These are phyloP conservation scores for Phaseolus lunatus DNA, from an alignment of 306 rosid genomes.

Conservation along the genomic window DNA sequence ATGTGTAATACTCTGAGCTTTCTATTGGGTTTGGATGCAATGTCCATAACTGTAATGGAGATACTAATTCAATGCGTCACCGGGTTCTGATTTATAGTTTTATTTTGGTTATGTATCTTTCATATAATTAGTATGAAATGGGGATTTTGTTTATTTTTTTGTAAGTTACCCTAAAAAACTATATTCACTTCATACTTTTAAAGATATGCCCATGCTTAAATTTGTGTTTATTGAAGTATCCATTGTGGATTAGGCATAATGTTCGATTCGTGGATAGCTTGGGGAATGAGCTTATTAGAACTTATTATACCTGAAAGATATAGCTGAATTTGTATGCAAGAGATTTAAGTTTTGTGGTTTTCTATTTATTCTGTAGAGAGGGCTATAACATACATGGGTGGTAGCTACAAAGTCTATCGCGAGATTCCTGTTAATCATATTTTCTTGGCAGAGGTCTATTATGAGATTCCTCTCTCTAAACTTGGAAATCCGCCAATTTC, in stretches of 20 bases:
- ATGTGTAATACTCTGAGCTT: constrained; percentile 61
- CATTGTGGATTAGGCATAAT: background rate
- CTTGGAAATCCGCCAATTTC: no score
- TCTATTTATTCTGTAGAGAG: no score
- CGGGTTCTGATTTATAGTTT: constrained; percentile 44
- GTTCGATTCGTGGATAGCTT: background rate
- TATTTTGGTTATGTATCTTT: constrained; percentile 32
- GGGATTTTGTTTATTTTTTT: constrained; percentile 30
- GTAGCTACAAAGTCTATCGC: no score
- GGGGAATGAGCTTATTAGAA: background rate
- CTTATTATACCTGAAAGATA: background rate
- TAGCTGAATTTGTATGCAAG: no score
- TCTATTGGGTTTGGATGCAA: constrained; percentile 56
- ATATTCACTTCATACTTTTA: background rate
- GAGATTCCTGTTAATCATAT: no score
- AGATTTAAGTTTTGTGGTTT: no score
- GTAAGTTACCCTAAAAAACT: background rate
- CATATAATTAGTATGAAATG: background rate
- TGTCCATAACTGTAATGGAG: constrained; percentile 61
- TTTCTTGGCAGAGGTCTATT: no score
- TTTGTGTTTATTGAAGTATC: background rate
- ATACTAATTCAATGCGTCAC: constrained; percentile 50
- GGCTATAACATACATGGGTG: no score
- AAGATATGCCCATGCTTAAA: background rate
- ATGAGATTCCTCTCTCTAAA: no score